Base-by-base conservation (phyloP, 129 eudicot species). In the Artemisia tridentata region DNA sequence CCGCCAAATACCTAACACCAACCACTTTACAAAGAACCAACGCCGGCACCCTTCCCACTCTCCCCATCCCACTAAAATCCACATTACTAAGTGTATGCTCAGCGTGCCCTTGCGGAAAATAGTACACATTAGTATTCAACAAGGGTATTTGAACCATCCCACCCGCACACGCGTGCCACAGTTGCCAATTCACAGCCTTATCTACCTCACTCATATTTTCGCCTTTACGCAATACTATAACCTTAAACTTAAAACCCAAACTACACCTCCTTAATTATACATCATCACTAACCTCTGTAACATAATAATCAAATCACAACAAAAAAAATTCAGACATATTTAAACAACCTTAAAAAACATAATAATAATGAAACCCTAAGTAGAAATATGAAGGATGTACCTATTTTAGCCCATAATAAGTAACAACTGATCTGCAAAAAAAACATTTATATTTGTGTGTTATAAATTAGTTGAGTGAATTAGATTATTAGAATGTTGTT, bases 131-230 rank as follows among this genome's bases (percentile, higher is more conserved):
- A 0, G 91, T 73, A 79, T 74, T 79, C 75, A 72, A 77, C 47
- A 52, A 58, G 9, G 96, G 96, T 88, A 90, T 86, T 65, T 79
- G 88, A 46, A 87, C 81, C 91, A 87, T 80, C 46, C 89, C 88
- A 3, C 96, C 96, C 0, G 96, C 96, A 78, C 95, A 90, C 8
- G 95, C 95, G 59, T 86, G 95, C 96, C 96, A 90, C 10, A 90
- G 79, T 59, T 84, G 89, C 43, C 91, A 82, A 64, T 90, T 86
- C 72, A 90, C 75, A 47, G 76, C 62, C 68, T 61, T 85, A 62
- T 75, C 91, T 13, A 46, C 74, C 79, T 80, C 84, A 27, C 78
- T 72, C 92, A 82, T 82, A 5, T 10, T 69, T 63, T 23, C 55
- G 18, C 0, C 14, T 60, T 67, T 7, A 38, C 11, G 10, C 2